phyloP scores from a whole-genome alignment of 139 green algal species.

The Tetraselmis striata region DNA sequence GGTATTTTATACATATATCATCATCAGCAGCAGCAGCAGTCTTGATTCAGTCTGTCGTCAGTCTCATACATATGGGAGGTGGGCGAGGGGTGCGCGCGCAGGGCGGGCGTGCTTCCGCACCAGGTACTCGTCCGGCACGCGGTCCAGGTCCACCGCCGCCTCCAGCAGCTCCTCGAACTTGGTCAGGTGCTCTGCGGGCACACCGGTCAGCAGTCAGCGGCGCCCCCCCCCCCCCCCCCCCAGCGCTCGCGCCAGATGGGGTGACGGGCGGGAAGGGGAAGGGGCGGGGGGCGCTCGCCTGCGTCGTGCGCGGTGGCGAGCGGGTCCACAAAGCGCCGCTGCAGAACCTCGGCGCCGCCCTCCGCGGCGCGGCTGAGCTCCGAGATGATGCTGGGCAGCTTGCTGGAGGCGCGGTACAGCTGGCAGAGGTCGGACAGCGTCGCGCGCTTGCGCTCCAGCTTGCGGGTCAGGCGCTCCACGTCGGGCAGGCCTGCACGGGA shows the following conservation, averaged over 20 bases:
- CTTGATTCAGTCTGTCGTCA: too few species aligned
- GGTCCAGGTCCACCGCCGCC: slow-evolving; percentile 83
- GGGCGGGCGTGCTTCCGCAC: too few species aligned
- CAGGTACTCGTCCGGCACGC: slow-evolving; percentile 91
- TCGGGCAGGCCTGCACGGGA: slow-evolving; percentile 77
- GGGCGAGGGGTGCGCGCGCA: too few species aligned
- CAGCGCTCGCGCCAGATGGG: too few species aligned
- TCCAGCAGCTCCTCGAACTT: slow-evolving; percentile 96
- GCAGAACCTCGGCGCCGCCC: neutral
- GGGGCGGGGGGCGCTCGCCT: too few species aligned
- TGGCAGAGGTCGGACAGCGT: slow-evolving; percentile 82
- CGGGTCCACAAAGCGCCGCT: slow-evolving; percentile 45
- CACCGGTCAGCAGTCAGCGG: too few species aligned
- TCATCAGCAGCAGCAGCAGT: too few species aligned
- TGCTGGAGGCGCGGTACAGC: slow-evolving; percentile 79
- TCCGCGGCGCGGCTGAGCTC: neutral
- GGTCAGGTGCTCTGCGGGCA: slow-evolving; percentile 57
- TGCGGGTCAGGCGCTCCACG: slow-evolving; percentile 77
- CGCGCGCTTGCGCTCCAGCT: slow-evolving; percentile 62
- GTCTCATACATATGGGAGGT: too few species aligned
- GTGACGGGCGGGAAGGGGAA: too few species aligned
- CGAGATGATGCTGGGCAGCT: slow-evolving; percentile 41
- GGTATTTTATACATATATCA: too few species aligned
- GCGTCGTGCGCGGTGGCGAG: slow-evolving; percentile 57
- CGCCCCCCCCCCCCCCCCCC: too few species aligned